phyloP scores from a whole-genome alignment of 495 filamentous ascomycete genomes.

The Cryomyces antarcticus region DNA sequence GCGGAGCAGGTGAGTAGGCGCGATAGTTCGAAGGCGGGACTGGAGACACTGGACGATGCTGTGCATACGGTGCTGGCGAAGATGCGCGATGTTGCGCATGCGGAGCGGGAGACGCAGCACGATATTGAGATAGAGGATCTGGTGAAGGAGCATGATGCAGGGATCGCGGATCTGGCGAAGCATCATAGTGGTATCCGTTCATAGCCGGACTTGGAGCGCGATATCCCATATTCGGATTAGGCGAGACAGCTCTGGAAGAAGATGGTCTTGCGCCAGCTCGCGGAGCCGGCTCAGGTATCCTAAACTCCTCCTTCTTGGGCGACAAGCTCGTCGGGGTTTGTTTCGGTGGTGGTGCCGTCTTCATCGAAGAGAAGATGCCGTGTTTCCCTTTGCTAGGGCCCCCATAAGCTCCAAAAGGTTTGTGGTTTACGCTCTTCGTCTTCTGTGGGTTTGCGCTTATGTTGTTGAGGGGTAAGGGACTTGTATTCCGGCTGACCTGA shows the following conservation, averaged over 20 bases:
- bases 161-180: too few species aligned
- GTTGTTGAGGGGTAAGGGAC: slow-evolving; percentile 37
- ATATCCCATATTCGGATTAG: slow-evolving; percentile 26
- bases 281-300: background rate
- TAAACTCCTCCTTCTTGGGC: background rate
- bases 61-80: slow-evolving; percentile 8
- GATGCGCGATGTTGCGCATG: slow-evolving; percentile 4
- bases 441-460: slow-evolving; percentile 28
- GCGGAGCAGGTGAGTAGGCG: slow-evolving; percentile 18
- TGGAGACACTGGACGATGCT: slow-evolving; percentile 1
- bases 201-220: slow-evolving; percentile 4
- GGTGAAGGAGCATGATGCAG: too few species aligned
- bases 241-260: slow-evolving; percentile 21
- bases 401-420: slow-evolving; percentile 49
- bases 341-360: slow-evolving; percentile 8
- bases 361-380: slow-evolving; percentile 24
- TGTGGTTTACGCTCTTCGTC: slow-evolving; percentile 40
- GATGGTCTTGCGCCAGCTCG: too few species aligned
- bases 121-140: background rate
- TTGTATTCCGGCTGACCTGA: slow-evolving; percentile 40
- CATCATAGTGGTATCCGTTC: too few species aligned
- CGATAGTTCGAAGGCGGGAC: slow-evolving; percentile 3
- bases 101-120: slow-evolving; percentile 9
- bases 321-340: background rate
- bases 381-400: slow-evolving; percentile 7